These are phyloP conservation scores for Beta lomatogona DNA, from an alignment of 179 eudicot species.

Conservation along the genomic window DNA sequence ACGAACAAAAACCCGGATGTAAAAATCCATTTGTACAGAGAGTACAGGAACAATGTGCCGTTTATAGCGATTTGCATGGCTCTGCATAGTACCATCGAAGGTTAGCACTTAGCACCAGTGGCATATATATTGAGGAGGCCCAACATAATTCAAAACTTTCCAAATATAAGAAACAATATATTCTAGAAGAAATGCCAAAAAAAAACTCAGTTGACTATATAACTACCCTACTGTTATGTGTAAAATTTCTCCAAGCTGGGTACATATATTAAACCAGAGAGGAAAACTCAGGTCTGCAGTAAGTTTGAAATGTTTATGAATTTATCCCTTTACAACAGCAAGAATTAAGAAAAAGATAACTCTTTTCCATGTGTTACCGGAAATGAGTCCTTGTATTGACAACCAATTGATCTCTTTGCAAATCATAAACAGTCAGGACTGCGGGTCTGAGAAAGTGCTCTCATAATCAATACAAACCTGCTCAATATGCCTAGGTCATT, in stretches of 20 bases:
- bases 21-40: conserved; percentile 87
- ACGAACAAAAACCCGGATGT: conserved; percentile 96
- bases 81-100: conserved; percentile 47
- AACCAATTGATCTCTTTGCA: not conserved
- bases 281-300: too few species aligned
- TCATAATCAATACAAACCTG: not conserved
- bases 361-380: not conserved
- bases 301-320: not conserved
- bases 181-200: not conserved
- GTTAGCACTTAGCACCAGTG: conserved; percentile 20
- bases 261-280: not conserved
- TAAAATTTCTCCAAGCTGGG: not conserved
- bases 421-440: not conserved
- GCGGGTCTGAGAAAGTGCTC: not conserved
- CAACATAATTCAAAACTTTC: not conserved
- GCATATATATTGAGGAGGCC: not conserved
- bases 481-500: not conserved
- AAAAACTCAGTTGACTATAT: not conserved
- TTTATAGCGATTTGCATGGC: conserved; percentile 98
- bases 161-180: conserved; percentile 1
- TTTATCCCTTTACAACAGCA: not conserved
- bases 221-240: not conserved
- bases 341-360: not conserved
- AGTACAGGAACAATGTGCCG: conserved; percentile 89
- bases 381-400: not conserved